Conservation (phyloP, 306 rosid species). For the Castanospermum australe region DNA sequence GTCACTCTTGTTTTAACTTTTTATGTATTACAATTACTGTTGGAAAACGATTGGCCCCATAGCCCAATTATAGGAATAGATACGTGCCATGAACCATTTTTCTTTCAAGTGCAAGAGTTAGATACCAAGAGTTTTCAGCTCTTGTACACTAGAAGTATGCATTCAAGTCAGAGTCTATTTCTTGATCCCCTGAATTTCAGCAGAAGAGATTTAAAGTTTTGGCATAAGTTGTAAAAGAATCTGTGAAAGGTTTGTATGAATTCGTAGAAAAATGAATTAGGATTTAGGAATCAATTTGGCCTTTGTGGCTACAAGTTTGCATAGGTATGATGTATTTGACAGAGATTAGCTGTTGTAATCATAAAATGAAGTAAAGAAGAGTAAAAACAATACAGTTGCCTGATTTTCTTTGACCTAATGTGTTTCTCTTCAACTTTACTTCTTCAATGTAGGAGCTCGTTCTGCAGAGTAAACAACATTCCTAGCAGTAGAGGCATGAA, state of each 20-base stretch:
- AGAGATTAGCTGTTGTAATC: slow-evolving; percentile 3
- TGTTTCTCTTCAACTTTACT: not conserved
- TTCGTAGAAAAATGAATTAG: not conserved
- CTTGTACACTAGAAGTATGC: not conserved
- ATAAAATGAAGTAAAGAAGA: not conserved
- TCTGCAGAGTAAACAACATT: not conserved
- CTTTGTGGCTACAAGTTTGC: not conserved
- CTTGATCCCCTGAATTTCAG: not conserved
- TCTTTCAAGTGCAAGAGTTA: not conserved
- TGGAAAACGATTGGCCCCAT: not conserved
- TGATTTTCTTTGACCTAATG: not conserved
- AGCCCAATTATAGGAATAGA: not conserved
- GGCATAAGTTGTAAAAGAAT: not conserved
- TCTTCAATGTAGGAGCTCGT: not conserved
- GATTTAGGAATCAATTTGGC: not conserved
- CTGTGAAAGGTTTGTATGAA: not conserved
- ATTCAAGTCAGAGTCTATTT: not conserved
- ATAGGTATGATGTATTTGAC: not conserved
- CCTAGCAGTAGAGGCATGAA: not conserved
- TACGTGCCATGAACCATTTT: not conserved
- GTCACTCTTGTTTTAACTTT: not conserved
- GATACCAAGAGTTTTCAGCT: not conserved
- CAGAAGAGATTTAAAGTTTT: not conserved
- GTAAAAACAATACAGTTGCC: not conserved
- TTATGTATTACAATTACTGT: not conserved